phyloP scores from a whole-genome alignment of 2,329 filamentous ascomycete species.

The Penicillium griseofulvum region DNA sequence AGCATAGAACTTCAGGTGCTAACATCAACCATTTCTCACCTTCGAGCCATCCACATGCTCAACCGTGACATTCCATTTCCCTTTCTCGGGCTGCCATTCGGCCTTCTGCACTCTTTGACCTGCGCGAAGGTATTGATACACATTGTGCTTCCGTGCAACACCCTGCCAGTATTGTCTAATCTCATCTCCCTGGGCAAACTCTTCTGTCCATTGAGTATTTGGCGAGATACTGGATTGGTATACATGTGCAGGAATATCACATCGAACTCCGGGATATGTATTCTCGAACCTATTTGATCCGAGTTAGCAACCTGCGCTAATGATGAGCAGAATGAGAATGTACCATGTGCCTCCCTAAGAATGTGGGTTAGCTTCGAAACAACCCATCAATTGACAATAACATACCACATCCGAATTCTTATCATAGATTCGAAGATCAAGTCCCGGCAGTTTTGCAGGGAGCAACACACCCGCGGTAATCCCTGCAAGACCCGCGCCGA shows the following conservation, averaged over 20 bases:
- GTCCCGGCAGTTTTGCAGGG: constrained; percentile 65
- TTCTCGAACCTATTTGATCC: constrained; percentile 40
- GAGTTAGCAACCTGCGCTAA: constrained; percentile 6
- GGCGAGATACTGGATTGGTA: constrained; percentile 68
- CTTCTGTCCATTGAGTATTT: constrained; percentile 67
- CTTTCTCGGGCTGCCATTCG: constrained; percentile 53
- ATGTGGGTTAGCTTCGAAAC: background rate
- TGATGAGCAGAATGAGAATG: background rate
- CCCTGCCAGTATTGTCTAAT: constrained; percentile 66
- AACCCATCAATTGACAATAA: constrained; percentile 3
- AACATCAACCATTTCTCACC: constrained; percentile 9
- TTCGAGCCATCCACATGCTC: constrained; percentile 34
- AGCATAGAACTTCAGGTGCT: background rate
- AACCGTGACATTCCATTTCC: constrained; percentile 56
- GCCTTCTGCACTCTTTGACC: constrained; percentile 56
- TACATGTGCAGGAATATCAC: constrained; percentile 67
- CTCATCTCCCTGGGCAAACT: constrained; percentile 65
- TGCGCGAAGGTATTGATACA: constrained; percentile 59
- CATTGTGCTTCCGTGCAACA: constrained; percentile 61
- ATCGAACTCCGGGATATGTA: constrained; percentile 63
- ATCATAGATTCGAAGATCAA: constrained; percentile 65
- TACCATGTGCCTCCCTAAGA: constrained; percentile 48
- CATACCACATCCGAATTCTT: constrained; percentile 66
- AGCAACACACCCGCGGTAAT: constrained; percentile 64
- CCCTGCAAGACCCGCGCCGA: constrained; percentile 64